Evolutionary conservation across 2,329 filamentous ascomycete species (phyloP), one percentile per base, ranked within the genome.

Genomic region (Aspergillus pseudoglaucus): DNA sequence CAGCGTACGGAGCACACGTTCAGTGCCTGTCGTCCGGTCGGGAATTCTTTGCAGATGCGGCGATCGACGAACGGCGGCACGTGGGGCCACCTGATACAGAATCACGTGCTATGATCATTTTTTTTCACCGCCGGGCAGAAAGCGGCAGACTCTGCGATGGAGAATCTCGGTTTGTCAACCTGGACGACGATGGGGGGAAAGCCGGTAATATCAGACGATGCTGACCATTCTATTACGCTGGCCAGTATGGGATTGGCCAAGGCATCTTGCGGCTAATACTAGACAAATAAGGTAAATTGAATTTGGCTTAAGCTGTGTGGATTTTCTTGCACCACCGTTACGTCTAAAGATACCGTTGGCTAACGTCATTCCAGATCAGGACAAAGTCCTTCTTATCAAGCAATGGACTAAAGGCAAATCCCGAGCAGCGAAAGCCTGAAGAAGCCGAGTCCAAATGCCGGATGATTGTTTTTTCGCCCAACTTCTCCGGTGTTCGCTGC

Each of bases 81-180:
- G 42, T 44, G 42, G 41, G 20, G n/a, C 18, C 10, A 20, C 17
- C 14, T 25, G 23, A 15, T 23, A 15, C 14, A 27, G 6, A n/a
- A 10, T 32, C 23, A 32, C 30, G 27, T 20, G 42, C 1, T 25
- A 17, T 8, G 4, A 2, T 17, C n/a, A n/a, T 14, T 15, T 23
- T 42, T n/a, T 42, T 25, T 42, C 41, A 44, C 27, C 27, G 42
- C 42, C n/a, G 25, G 23, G 27, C 42, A 44, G n/a, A 42, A 35
- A 35, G 33, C 33, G 33, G 33, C 33, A 35, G 33, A 35, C 33
- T 6, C 17, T 17, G 15, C 33, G 33, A 35, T 30, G 33, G n/a
- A 35, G 6, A 17, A 35, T 35, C 33, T 17, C 33, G 33, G 15
- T n/a, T n/a, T 35, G 33, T 35, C 33, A 35, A 8, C 6, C 14